phyloP scores from a whole-genome alignment of 2,329 filamentous ascomycete genomes.

The Cladorrhinum sp. region DNA sequence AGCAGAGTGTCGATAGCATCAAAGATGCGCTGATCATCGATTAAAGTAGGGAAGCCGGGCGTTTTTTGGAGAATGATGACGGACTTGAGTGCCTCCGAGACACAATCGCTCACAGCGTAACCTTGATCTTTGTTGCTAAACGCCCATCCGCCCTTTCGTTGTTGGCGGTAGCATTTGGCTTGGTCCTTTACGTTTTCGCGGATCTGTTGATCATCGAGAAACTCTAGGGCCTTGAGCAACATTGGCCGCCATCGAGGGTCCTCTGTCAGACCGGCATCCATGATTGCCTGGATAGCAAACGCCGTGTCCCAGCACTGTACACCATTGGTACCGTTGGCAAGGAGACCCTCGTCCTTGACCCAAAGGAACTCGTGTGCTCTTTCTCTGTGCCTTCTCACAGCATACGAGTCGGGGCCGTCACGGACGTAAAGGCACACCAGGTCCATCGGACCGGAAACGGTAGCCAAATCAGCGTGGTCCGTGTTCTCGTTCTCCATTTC shows the following conservation, averaged over 20 bases:
- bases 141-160: conserved; percentile 89
- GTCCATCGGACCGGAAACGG: conserved; percentile 89
- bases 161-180: conserved; percentile 80
- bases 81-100: conserved; percentile 84
- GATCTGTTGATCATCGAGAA: conserved; percentile 89
- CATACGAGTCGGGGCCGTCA: conserved; percentile 72
- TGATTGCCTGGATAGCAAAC: conserved; percentile 79
- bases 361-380: conserved; percentile 83
- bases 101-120: conserved; percentile 93
- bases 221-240: conserved; percentile 77
- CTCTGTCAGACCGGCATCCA: conserved; percentile 74
- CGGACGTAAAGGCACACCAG: conserved; percentile 80
- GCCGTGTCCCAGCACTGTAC: conserved; percentile 97
- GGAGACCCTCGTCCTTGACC: conserved; percentile 89
- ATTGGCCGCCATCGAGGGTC: conserved; percentile 77
- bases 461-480: conserved; percentile 78
- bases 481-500: conserved; percentile 93
- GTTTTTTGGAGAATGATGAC: conserved; percentile 77
- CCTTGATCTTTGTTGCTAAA: conserved; percentile 92
- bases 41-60: conserved; percentile 67
- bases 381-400: conserved; percentile 74
- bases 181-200: conserved; percentile 76
- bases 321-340: conserved; percentile 96
- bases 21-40: conserved; percentile 75
- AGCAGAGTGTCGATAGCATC: conserved; percentile 89